Evolutionary conservation across 495 filamentous ascomycete species (phyloP), one percentile per base, ranked within the genome.

Genomic region (Trichoderma reesei): DNA sequence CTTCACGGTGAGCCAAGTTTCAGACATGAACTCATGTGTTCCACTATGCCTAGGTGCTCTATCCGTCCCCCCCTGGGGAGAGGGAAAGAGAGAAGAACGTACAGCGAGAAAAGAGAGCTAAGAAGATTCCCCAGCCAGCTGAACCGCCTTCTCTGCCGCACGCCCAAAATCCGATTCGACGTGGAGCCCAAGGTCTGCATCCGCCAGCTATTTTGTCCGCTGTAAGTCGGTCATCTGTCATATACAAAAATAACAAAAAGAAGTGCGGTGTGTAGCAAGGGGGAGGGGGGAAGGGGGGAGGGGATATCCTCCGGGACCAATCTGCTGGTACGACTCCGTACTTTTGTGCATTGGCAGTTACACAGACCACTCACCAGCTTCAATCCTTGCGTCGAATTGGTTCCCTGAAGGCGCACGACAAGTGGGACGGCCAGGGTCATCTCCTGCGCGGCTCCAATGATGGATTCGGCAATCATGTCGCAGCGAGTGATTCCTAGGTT

Each of bases 381-480:
- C 79, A 88, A 85, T 11, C 90, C 92, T 65, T 83, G 75, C 68
- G 83, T 82, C 73, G 96, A 90, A 67, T 91, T 92, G 56, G 90
- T 93, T 13, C 91, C 92, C 66, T 90, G 79, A 67, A 96, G 78
- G 67, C 92, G 82, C 59, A 96, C 92, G 46, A 96, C 89, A 13
- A 96, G 87, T 16, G 91, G 91, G 5, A 92, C 79, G 3, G 74
- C 74, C 72, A 90, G 83, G 18, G 38, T 38, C 70, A 94, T 68
- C 68, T 92, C 88, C 66, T 82, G 76, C 71, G 93, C 93, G 9
- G 90, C 90, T 68, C 90, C 64, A 41, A 95, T 80, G 56, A 96
- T 83, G 0, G 90, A 91, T 66, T 86, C 81, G 0, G 91, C 92
- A 71, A 96, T 96, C 90, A 96, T 94, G 68, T 92, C 90, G 33